Evolutionary conservation across 805 yeast species (phyloP).

Genomic region (Sugiyamaella boreocaroliniensis): DNA sequence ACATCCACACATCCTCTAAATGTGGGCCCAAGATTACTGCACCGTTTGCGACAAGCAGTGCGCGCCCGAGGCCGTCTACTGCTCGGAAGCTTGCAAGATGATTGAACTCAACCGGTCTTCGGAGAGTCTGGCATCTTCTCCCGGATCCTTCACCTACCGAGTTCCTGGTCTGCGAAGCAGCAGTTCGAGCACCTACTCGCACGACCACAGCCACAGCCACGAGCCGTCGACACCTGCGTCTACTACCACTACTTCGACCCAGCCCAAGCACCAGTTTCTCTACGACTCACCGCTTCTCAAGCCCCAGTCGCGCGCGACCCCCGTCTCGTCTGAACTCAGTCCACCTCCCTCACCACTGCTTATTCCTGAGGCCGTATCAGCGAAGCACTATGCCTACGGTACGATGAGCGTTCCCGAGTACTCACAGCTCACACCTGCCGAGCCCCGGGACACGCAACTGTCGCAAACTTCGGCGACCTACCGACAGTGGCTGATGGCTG

Average conservation of each 20-base stretch:
- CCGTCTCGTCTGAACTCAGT: constrained; percentile 1
- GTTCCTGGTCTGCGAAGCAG: background rate
- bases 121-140: background rate
- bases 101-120: constrained; percentile 20
- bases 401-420: background rate
- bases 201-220: background rate
- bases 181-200: background rate
- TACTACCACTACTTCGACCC: background rate
- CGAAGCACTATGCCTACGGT: background rate
- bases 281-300: constrained; percentile 11
- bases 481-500: constrained; percentile 15
- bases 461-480: constrained; percentile 9
- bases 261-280: constrained; percentile 4
- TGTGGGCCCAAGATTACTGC: constrained; percentile 49
- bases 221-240: too few relatives aligned
- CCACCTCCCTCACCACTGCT: constrained; percentile 14
- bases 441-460: background rate
- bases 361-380: constrained; percentile 1
- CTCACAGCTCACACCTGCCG: background rate
- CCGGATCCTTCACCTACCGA: background rate
- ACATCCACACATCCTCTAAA: constrained; percentile 5
- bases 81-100: constrained; percentile 40
- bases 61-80: constrained; percentile 38
- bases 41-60: constrained; percentile 51
- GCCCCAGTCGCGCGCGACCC: constrained; percentile 1